A percentile compares a stretch with the other conserved stretches of the same genome.
Evolutionary conservation across 169 alveolate genomes (phyloP).

Genomic region (Cryptosporidium parvum): DNA sequence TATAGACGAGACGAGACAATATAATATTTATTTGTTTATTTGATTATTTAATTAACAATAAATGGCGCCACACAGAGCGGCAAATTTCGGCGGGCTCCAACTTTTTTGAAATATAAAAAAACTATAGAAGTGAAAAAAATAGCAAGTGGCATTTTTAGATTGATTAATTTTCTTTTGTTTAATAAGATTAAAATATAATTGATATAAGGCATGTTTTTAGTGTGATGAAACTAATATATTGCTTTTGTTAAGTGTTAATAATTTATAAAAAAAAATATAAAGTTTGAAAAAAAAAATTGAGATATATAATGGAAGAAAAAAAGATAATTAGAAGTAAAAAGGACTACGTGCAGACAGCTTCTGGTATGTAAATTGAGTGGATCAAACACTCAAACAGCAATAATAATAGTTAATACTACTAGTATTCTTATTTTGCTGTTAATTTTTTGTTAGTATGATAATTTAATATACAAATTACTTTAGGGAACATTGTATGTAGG

Average conservation of each 20-base stretch:
- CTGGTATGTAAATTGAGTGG: constrained; percentile 38
- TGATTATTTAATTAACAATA: neutral
- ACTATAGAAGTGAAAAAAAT: neutral
- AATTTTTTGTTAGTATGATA: neutral
- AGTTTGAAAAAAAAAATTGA: neutral
- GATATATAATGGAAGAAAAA: constrained; percentile 15
- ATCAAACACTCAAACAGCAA: neutral
- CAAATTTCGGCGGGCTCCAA: neutral
- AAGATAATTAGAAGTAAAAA: constrained; percentile 29
- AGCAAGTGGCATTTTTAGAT: constrained; percentile 1
- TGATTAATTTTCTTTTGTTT: neutral
- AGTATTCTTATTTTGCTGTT: neutral
- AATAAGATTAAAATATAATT: neutral
- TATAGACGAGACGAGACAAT: constrained; percentile 75
- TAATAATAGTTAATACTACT: neutral
- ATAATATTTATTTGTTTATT: constrained; percentile 7
- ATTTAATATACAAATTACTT: neutral
- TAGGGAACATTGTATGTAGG: constrained; percentile 78
- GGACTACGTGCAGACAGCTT: constrained; percentile 72
- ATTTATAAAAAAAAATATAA: neutral
- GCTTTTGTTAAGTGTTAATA: neutral
- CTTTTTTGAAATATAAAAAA: neutral
- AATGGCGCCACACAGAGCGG: constrained; percentile 6
- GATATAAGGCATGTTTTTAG: neutral
- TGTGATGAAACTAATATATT: neutral